These are phyloP conservation scores for Saccharomycopsis fibuligera DNA, from an alignment of 805 yeast species.

Conservation along the genomic window DNA sequence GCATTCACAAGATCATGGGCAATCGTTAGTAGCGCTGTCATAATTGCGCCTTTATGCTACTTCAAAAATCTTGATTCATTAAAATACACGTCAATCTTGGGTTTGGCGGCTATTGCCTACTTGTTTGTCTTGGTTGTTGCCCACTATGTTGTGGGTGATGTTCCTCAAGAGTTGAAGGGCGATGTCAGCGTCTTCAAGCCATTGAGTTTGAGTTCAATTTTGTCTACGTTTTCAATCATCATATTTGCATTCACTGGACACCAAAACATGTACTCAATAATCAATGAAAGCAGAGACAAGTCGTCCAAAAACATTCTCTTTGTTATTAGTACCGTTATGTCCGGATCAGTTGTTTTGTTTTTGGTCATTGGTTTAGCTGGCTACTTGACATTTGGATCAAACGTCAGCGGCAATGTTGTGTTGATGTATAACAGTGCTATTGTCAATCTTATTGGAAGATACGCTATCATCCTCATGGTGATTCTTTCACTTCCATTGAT, in stretches of 20 bases:
- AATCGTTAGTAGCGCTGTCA: slow-evolving; percentile 43
- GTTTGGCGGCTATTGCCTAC: slow-evolving; percentile 60
- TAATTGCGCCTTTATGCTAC: slow-evolving; percentile 60
- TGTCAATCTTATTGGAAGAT: slow-evolving; percentile 42
- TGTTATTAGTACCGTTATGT: slow-evolving; percentile 43
- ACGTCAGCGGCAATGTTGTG: slow-evolving; percentile 60
- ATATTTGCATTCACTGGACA: slow-evolving; percentile 80
- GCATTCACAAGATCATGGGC: slow-evolving; percentile 29
- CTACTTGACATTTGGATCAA: slow-evolving; percentile 66
- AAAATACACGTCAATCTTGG: slow-evolving; percentile 65
- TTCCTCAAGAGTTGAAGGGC: slow-evolving; percentile 38
- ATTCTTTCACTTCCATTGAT: slow-evolving; percentile 70
- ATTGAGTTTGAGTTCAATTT: slow-evolving; percentile 37
- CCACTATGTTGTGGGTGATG: slow-evolving; percentile 42
- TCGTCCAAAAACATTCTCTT: slow-evolving; percentile 40
- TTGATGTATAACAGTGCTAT: slow-evolving; percentile 56
- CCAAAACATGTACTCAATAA: slow-evolving; percentile 72
- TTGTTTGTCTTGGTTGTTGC: slow-evolving; percentile 48
- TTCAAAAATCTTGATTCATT: slow-evolving; percentile 60
- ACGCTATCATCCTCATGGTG: slow-evolving; percentile 64
- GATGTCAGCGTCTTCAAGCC: slow-evolving; percentile 36
- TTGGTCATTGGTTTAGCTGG: slow-evolving; percentile 61
- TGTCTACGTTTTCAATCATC: slow-evolving; percentile 65
- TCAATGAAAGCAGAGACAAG: slow-evolving; percentile 58
- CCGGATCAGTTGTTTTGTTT: slow-evolving; percentile 52